Percentiles rank a stretch among this genome's conserved stretches.
Conservation (phyloP, 2,329 filamentous ascomycete species). For the Fusarium miscanthi region DNA sequence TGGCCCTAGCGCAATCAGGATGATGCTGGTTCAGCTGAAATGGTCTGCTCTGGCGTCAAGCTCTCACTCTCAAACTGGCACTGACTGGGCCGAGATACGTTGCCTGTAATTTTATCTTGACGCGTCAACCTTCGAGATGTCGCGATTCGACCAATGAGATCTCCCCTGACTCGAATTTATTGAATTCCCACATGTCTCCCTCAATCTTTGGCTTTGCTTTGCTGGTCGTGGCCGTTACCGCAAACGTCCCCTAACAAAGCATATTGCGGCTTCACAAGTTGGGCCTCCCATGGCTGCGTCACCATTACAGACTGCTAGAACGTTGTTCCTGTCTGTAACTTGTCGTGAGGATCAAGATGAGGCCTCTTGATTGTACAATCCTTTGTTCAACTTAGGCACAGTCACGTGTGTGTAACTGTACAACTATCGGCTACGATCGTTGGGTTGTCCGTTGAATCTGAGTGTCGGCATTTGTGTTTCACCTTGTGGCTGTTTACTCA, state of each 20-base stretch:
- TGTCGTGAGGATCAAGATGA: background rate
- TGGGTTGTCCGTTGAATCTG: background rate
- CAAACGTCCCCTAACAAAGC: constrained; percentile 27
- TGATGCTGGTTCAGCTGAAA: constrained; percentile 47
- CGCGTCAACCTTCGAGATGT: constrained; percentile 1
- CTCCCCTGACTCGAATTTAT: constrained; percentile 22
- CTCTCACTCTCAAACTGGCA: constrained; percentile 8
- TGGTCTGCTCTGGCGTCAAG: constrained; percentile 27
- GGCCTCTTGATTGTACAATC: background rate
- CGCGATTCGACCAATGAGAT: constrained; percentile 25
- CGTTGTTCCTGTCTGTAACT: background rate
- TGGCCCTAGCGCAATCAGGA: constrained; percentile 27
- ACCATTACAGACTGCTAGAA: constrained; percentile 3
- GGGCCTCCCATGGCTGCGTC: constrained; percentile 10
- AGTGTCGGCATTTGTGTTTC: constrained; percentile 6
- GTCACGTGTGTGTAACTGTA: constrained; percentile 1
- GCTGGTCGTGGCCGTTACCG: constrained; percentile 12
- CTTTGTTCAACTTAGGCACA: background rate
- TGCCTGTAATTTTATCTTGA: constrained; percentile 22
- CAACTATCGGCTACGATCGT: background rate
- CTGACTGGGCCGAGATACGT: constrained; percentile 11
- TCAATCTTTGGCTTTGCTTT: background rate
- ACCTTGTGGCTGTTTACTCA: background rate
- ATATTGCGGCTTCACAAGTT: constrained; percentile 7
- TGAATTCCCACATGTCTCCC: constrained; percentile 29